Base-by-base conservation (phyloP, 345 rosid species). In the Gossypium ekmanianum region DNA sequence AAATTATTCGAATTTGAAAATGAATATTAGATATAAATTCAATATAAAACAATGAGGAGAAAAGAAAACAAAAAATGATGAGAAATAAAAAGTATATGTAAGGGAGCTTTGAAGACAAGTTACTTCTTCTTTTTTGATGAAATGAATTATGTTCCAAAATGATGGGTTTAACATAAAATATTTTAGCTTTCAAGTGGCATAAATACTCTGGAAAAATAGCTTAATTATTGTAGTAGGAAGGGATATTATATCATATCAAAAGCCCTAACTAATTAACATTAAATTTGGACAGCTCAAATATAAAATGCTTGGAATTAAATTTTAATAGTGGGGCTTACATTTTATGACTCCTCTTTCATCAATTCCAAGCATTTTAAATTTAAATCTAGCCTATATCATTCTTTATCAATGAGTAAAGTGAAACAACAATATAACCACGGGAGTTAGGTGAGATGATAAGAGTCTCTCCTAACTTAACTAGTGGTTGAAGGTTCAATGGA, bases 91-190 rank as follows among this genome's bases (percentile, higher is more conserved):
- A 63, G 54, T 55, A 69, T 11, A 27, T 18, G 22, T 9, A 39
- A 20, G 29, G 76, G 71, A 79, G 47, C 75, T 68, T 69, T 69
- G 26, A 74, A 79, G 76, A 48, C 18, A 74, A 69, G 75, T 27
- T 52, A 22, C 34, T 1, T 10, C 34, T 1, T 3, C 26, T 26
- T 51, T 43, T 39, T 17, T 62, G 20, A 74, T 47, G 47, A 61
- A 56, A 61, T 48, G 48, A 74, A 61, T 41, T 17, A 27, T 22
- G 3, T 61, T 47, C 39, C 47, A 43, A 58, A 68, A 74, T 79
- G 67, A 69, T 79, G 65, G 75, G 44, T 51, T n/a, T 41, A 10
- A 61, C 22, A 26, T 67, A 39, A n/a, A 59, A 50, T 10, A 59
- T 27, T 48, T 27, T 12, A 2, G 55, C 20, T 41, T 71, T 51